These are phyloP conservation scores for Veloporphyrellus conicus DNA, from an alignment of 1,284 basidiomycete species.

Conservation along the genomic window DNA sequence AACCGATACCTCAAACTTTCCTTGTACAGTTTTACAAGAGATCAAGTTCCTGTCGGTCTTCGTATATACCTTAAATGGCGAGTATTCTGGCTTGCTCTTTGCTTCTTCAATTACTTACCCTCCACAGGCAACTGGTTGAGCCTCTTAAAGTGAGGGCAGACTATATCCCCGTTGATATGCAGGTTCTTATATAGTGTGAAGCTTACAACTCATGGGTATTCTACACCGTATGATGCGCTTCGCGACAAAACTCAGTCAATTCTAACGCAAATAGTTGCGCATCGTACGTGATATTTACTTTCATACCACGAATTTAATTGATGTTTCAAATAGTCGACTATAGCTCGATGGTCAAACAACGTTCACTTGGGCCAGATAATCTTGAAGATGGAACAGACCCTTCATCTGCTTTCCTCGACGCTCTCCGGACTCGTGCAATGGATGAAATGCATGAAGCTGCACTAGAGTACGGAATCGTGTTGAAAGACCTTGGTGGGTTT, in stretches of 20 bases:
- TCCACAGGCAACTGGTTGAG: conserved; percentile 58
- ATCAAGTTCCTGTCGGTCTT: conserved; percentile 78
- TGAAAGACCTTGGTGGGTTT: conserved; percentile 67
- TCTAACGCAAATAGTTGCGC: conserved; percentile 76
- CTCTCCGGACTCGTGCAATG: conserved; percentile 74
- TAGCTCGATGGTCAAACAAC: conserved; percentile 69
- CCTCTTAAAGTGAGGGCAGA: conserved; percentile 53
- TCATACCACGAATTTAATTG: conserved; percentile 23
- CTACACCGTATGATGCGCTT: conserved; percentile 76
- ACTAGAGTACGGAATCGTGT: conserved; percentile 71
- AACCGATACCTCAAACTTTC: conserved; percentile 2
- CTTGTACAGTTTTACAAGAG: conserved; percentile 61
- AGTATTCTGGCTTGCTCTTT: conserved; percentile 6
- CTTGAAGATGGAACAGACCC: conserved; percentile 64
- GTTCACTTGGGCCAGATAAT: conserved; percentile 69
- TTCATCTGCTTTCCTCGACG: conserved; percentile 73
- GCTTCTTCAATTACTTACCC: background rate
- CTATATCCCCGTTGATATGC: background rate
- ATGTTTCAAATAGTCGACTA: conserved; percentile 42
- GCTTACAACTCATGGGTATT: conserved; percentile 74
- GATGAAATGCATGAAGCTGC: conserved; percentile 77
- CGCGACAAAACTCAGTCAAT: conserved; percentile 79
- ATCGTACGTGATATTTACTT: conserved; percentile 43
- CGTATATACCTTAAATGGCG: conserved; percentile 77
- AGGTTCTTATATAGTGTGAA: conserved; percentile 12